A percentile compares a stretch with the other conserved stretches of the same genome.
Evolutionary conservation across 177 flowering plant species (phyloP).

Genomic region (Vitis hybrid): DNA sequence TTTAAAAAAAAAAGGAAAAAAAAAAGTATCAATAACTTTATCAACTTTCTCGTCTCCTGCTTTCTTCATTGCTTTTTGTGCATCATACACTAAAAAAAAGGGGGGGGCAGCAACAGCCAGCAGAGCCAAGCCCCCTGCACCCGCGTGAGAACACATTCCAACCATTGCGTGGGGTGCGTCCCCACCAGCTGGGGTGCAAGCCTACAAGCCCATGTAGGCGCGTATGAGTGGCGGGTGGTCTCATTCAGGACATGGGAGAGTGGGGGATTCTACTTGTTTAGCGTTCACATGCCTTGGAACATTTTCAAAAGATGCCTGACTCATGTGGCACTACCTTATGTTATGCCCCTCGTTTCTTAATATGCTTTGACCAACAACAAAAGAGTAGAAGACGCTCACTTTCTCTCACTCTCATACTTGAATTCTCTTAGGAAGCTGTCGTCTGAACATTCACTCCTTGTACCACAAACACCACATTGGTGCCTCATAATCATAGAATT

Average conservation of each 20-base stretch:
- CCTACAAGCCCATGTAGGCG: constrained; percentile 1
- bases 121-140: neutral
- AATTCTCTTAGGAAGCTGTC: too few species aligned
- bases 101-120: neutral
- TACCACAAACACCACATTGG: too few species aligned
- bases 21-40: neutral
- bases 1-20: neutral
- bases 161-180: neutral
- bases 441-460: too few species aligned
- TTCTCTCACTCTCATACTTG: too few species aligned
- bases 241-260: neutral
- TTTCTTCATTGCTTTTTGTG: constrained; percentile 19
- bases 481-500: too few species aligned
- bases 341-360: too few species aligned
- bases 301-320: constrained; percentile 11
- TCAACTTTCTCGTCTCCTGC: constrained; percentile 9
- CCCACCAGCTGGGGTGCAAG: neutral
- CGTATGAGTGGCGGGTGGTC: neutral
- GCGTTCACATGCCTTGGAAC: constrained; percentile 8
- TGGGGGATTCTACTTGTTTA: constrained; percentile 11
- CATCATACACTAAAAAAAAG: neutral
- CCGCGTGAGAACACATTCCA: neutral
- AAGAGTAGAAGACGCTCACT: too few species aligned
- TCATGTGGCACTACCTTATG: constrained; percentile 3
- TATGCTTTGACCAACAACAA: too few species aligned